Conservation (phyloP, 306 rosid species). For the Gynostemma pentaphyllum region DNA sequence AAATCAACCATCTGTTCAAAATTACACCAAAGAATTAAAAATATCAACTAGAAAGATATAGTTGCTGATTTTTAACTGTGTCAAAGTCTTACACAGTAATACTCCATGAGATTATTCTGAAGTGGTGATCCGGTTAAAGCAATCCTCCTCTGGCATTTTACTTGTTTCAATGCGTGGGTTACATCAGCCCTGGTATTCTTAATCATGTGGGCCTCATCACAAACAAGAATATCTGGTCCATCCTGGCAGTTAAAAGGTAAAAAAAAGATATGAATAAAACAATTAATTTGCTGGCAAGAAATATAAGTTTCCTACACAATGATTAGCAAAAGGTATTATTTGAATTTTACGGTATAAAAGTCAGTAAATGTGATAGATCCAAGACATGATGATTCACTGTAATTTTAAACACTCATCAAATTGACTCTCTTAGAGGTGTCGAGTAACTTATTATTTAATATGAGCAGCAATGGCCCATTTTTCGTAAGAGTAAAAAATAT, state of each 20-base stretch:
- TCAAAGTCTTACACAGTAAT: conserved; percentile 71
- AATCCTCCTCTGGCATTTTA: conserved; percentile 91
- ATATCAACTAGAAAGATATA: background rate
- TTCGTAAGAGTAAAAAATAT: too few relatives aligned
- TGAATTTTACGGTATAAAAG: background rate
- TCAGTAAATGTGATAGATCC: background rate
- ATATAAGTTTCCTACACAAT: background rate
- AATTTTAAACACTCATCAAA: background rate
- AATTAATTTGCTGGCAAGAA: background rate
- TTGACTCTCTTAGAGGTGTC: background rate
- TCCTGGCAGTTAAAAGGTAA: conserved; percentile 32
- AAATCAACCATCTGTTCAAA: conserved; percentile 93
- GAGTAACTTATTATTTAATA: background rate
- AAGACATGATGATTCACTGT: background rate
- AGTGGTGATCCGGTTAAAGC: conserved; percentile 97
- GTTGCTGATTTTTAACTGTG: conserved; percentile 3
- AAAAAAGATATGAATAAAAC: background rate
- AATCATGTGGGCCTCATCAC: conserved; percentile 97
- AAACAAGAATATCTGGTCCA: conserved; percentile 95
- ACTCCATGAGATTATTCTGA: conserved; percentile 98
- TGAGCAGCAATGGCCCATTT: too few relatives aligned
- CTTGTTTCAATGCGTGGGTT: conserved; percentile 94
- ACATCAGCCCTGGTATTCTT: conserved; percentile 83
- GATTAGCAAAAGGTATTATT: background rate
- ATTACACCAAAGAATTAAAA: conserved; percentile 8